A percentile compares a stretch with the other conserved stretches of the same genome.
These are phyloP conservation scores for Globisporangium carolinianum DNA, from an alignment of 352 stramenopile species.

Conservation along the genomic window DNA sequence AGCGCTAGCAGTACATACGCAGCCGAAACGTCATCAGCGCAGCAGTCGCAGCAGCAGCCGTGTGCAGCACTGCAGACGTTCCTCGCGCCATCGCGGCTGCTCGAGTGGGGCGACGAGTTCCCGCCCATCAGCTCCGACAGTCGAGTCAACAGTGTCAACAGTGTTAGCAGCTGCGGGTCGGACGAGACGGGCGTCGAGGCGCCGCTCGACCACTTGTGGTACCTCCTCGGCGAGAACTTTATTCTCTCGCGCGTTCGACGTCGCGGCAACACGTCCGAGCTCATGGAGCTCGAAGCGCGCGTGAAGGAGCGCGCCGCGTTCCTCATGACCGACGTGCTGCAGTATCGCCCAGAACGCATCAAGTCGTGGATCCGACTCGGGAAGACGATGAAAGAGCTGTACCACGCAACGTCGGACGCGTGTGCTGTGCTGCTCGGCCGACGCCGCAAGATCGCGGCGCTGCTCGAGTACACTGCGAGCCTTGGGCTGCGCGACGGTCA, in stretches of 20 bases:
- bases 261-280: conserved; percentile 45
- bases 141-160: too few species aligned
- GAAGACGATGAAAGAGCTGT: conserved; percentile 63
- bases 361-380: conserved; percentile 63
- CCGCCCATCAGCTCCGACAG: not conserved
- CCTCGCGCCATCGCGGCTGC: conserved; percentile 26
- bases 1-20: too few species aligned
- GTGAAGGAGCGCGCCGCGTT: conserved; percentile 51
- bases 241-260: conserved; percentile 53
- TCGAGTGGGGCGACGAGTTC: conserved; percentile 20
- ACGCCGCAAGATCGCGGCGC: conserved; percentile 29
- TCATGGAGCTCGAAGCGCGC: conserved; percentile 52
- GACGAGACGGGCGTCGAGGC: not conserved
- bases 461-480: conserved; percentile 22
- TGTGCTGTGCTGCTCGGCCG: conserved; percentile 43
- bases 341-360: conserved; percentile 48
- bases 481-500: too few species aligned
- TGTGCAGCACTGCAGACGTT: conserved; percentile 20
- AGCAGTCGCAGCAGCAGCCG: not conserved
- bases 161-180: not conserved
- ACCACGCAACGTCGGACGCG: conserved; percentile 55
- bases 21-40: not conserved
- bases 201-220: conserved; percentile 57
- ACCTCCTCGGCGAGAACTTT: conserved; percentile 64
- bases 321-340: conserved; percentile 53